Evolutionary conservation across 2,329 filamentous ascomycete species (phyloP), one percentile per base, ranked within the genome.

Genomic region (Aspergillus hortae): DNA sequence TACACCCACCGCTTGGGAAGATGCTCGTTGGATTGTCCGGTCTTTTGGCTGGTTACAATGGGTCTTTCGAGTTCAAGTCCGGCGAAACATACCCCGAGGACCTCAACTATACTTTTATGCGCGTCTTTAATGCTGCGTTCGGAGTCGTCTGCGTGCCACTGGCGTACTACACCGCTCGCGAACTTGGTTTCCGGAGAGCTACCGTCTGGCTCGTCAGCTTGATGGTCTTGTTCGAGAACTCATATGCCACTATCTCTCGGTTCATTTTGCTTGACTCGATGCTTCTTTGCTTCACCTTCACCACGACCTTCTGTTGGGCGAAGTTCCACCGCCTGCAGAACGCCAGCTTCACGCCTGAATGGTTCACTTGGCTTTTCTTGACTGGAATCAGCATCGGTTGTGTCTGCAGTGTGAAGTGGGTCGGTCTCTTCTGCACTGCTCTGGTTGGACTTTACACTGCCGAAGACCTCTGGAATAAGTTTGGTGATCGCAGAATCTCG

Each of bases 191-290:
- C 68, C 86, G 85, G 68, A 85, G 88, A 60, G 87, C 90, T 40
- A 88, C 92, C 46, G 90, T 96, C 61, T 99, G 94, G 94, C 81
- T 99, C 52, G 86, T 97, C 53, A 94, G 92, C 17, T 78, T 97
- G 63, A 96, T 96, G 90, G 92, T 99, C 42, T 84, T 99, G 40
- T 99, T 91, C 78, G 94, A 99, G 74, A 99, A 99, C 79, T 97
- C 94, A 47, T 99, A 97, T 77, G 96, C 94, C 45, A 97, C 95
- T 30, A 99, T 99, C 74, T 96, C 92, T 75, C 86, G 94, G 55
- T 99, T 99, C 71, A 97, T 99, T 65, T 86, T 99, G 21, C 85
- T 99, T 64, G 94, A 99, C 74, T 97, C 94, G 0, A 99, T 99
- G 94, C 83, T 99, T 47, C 83, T 99, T 36, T 97, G 92, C 77